Conservation (phyloP, 306 rosid genomes). For the Albizia julibrissin region DNA sequence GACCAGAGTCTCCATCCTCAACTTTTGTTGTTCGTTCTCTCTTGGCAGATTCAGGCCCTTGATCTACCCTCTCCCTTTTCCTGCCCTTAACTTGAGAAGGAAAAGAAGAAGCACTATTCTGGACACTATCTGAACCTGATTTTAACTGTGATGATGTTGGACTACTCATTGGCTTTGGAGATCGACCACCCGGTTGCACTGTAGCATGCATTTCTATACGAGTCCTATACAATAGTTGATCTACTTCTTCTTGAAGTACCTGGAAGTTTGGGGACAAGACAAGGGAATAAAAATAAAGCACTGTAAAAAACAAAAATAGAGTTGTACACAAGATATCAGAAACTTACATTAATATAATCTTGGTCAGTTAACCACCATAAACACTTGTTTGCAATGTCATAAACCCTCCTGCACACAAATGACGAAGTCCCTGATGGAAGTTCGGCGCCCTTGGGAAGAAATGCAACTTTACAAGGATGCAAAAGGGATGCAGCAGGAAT, state of each 20-base stretch:
- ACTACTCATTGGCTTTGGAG: constrained; percentile 80
- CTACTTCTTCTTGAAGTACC: constrained; percentile 89
- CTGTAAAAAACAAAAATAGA: not conserved
- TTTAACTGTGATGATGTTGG: constrained; percentile 78
- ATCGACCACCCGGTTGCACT: constrained; percentile 76
- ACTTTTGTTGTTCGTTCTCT: constrained; percentile 56
- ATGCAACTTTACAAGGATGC: constrained; percentile 94
- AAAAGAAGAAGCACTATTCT: constrained; percentile 61
- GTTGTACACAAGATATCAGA: not conserved
- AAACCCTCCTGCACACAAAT: constrained; percentile 85
- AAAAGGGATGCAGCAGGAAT: constrained; percentile 74
- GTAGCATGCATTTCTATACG: constrained; percentile 77
- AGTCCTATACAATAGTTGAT: constrained; percentile 65
- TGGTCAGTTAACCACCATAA: constrained; percentile 89
- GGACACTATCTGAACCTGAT: constrained; percentile 73
- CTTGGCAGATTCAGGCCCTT: constrained; percentile 59
- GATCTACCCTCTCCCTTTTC: constrained; percentile 85
- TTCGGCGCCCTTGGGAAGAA: constrained; percentile 74
- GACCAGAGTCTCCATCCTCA: constrained; percentile 73
- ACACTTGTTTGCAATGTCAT: constrained; percentile 77
- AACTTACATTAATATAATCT: constrained; percentile 76
- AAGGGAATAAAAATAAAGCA: constrained; percentile 3
- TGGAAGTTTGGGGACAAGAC: constrained; percentile 25
- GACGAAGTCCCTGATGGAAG: constrained; percentile 78
- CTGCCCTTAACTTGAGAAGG: constrained; percentile 67